Evolutionary conservation across 2,329 filamentous ascomycete species (phyloP), one percentile per base, ranked within the genome.

Genomic region (Cryphonectria naterciae): DNA sequence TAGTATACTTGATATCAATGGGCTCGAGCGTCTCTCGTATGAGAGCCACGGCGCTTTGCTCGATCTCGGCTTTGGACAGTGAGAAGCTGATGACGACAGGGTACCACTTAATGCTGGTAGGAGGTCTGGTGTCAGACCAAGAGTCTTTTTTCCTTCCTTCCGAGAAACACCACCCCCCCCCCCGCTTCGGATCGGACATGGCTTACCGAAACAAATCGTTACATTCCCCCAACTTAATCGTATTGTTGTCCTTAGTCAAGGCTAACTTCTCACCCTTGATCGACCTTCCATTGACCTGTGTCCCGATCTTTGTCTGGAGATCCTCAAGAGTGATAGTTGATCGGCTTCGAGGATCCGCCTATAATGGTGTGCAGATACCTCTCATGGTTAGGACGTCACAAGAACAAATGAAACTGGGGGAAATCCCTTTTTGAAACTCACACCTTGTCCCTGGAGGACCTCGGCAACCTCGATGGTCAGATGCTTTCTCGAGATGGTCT

Each of bases 401-500:
- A 71, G 68, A 68, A 17, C 10, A 15, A n/a, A 58, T 37, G 17
- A 5, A 19, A 35, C 4, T 13, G 6, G n/a, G 62, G 6, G 28
- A 35, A 22, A 7, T 49, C 7, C 1, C 5, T 41, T 37, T 25
- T 13, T 61, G n/a, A 25, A 60, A 78, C 87, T 72, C 84, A 92
- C 90, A 68, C 90, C 92, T 77, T 93, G 89, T 64, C 89, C 91
- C 19, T 89, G 82, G 56, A 84, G 82, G 52, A 95, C 91, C 0
- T 82, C 76, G 63, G 87, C 89, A 8, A 98, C 89, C 58, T 89
- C 86, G 66, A 99, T 90, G 43, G 91, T 91, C 74, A 98, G 83
- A 81, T 99, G 96, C 77, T 96, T 93, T 70, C 95, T 88, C 43
- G 96, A 99, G 65, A 99, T 93, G 1, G 91, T 92, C 77, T 92